These are phyloP conservation scores for Naganishia randhawae DNA, from an alignment of 768 basidiomycete species.

Conservation along the genomic window DNA sequence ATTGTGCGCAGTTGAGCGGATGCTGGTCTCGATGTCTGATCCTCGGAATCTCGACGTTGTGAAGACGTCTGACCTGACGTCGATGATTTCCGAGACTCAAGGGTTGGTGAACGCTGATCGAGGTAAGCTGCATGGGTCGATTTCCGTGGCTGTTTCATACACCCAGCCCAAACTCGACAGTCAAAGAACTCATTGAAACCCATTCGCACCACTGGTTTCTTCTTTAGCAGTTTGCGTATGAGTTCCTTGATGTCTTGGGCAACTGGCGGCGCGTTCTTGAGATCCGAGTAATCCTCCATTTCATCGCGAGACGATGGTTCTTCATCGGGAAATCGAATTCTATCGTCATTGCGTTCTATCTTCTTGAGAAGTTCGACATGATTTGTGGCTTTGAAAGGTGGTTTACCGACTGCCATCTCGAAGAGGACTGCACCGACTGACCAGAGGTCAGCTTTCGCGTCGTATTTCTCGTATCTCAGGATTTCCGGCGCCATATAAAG, in stretches of 20 bases:
- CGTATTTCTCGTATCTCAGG: constrained; percentile 91
- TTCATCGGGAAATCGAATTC: constrained; percentile 89
- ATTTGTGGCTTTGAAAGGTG: constrained; percentile 92
- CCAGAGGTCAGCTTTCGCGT: constrained; percentile 97
- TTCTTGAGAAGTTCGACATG: constrained; percentile 90
- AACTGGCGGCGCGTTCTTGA: constrained; percentile 54
- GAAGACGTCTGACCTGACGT: background rate
- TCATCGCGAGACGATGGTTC: constrained; percentile 58
- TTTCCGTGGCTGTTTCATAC: constrained; percentile 14
- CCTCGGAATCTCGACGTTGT: background rate
- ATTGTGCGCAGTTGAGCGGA: background rate
- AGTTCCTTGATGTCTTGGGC: constrained; percentile 81
- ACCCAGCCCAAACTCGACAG: constrained; percentile 58
- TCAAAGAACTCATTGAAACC: constrained; percentile 89
- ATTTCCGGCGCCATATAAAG: constrained; percentile 99
- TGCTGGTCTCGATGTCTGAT: background rate
- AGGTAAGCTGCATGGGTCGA: constrained; percentile 7
- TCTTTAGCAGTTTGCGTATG: constrained; percentile 75
- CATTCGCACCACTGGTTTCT: constrained; percentile 76
- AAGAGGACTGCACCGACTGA: constrained; percentile 94
- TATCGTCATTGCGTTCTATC: constrained; percentile 82
- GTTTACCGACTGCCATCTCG: constrained; percentile 89
- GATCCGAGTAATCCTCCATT: constrained; percentile 22
- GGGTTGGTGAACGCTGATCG: constrained; percentile 4
- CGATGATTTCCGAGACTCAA: constrained; percentile 5